Evolutionary conservation across 768 basidiomycete species (phyloP).

Genomic region (Termitomyces bulborhizus): DNA sequence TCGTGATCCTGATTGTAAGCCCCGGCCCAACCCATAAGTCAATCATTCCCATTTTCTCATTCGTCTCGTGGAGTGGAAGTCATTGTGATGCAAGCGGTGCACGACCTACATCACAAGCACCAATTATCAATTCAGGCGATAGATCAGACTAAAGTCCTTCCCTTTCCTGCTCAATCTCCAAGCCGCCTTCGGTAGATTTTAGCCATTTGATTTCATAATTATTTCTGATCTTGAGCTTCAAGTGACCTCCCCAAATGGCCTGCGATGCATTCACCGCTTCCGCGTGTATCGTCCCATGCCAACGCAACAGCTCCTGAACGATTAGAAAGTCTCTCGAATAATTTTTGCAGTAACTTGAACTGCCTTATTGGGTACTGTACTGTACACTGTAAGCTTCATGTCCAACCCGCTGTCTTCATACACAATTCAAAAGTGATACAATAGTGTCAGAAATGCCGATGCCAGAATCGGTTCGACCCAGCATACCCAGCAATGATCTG

Average conservation of each 20-base stretch:
- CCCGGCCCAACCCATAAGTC: background rate
- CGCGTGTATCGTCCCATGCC: slow-evolving; percentile 2
- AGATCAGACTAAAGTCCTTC: slow-evolving; percentile 43
- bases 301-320: slow-evolving; percentile 11
- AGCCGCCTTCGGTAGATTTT: slow-evolving; percentile 13
- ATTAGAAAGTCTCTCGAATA: slow-evolving; percentile 27
- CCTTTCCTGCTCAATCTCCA: slow-evolving; percentile 25
- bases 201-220: background rate
- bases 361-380: slow-evolving; percentile 46
- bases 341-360: slow-evolving; percentile 48
- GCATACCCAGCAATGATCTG: slow-evolving; percentile 16
- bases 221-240: background rate
- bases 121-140: slow-evolving; percentile 37
- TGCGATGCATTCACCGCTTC: slow-evolving; percentile 5
- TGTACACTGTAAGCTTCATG: slow-evolving; percentile 35
- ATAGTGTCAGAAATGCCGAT: slow-evolving; percentile 24
- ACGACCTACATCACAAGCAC: slow-evolving; percentile 32
- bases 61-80: slow-evolving; percentile 33
- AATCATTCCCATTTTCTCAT: background rate
- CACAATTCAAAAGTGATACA: background rate
- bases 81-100: slow-evolving; percentile 41
- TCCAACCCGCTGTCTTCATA: background rate
- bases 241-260: slow-evolving; percentile 30
- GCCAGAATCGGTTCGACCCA: slow-evolving; percentile 20
- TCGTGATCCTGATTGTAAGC: slow-evolving; percentile 31